These are phyloP conservation scores for Luzula sylvatica DNA, from an alignment of 176 grass and related monocot species.

Conservation along the genomic window DNA sequence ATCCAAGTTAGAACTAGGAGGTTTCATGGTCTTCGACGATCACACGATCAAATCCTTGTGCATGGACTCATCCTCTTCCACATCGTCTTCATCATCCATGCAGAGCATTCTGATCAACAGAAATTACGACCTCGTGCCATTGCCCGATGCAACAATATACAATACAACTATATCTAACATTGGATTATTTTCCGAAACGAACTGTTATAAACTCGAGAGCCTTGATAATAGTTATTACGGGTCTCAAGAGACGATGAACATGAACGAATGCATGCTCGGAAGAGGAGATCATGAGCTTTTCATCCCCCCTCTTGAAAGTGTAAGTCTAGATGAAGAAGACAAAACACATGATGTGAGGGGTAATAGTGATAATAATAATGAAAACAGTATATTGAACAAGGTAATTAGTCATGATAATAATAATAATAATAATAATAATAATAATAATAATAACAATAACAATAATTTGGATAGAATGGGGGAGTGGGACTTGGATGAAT, in stretches of 20 bases:
- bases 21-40: constrained; percentile 32
- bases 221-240: constrained; percentile 24
- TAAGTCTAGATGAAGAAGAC: constrained; percentile 23
- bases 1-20: constrained; percentile 23
- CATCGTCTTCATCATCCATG: constrained; percentile 41
- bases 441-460: constrained; percentile 14
- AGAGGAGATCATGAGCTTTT: constrained; percentile 29
- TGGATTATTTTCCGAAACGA: constrained; percentile 38
- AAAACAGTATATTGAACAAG: constrained; percentile 15
- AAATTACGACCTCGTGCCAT: constrained; percentile 51
- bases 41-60: constrained; percentile 25
- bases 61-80: constrained; percentile 48
- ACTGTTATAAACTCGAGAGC: constrained; percentile 24
- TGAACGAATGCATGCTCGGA: constrained; percentile 26
- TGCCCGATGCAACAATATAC: constrained; percentile 26
- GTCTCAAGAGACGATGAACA: constrained; percentile 29
- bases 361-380: constrained; percentile 22
- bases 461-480: constrained; percentile 51
- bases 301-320: constrained; percentile 48
- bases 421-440: constrained; percentile 30
- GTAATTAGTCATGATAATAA: constrained; percentile 31
- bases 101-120: constrained; percentile 14
- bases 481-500: constrained; percentile 91
- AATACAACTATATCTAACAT: neutral
- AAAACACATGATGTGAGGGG: constrained; percentile 14